Evolutionary conservation across 176 grass and related monocot genomes (phyloP), one percentile per base, ranked within the genome.

Genomic region (Oryza australiensis): DNA sequence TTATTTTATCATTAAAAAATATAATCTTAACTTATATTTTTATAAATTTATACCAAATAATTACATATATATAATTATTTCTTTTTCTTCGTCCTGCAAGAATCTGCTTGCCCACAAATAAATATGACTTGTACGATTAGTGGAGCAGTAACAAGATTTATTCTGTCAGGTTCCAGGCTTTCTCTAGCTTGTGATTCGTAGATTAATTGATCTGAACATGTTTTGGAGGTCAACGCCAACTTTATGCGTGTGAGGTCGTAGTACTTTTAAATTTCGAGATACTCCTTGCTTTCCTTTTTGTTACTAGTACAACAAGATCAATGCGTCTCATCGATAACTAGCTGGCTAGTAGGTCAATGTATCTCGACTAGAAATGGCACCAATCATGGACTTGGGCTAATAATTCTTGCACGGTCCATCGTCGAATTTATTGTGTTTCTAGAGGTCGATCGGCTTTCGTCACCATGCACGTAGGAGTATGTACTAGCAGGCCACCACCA

Each of bases 401-500:
- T 20, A 28, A 62, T 34, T 48, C 26, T 24, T 74, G 77, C 33
- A 59, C 33, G 48, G 43, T 62, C 71, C 68, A 60, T 60, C n/a
- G 55, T 13, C 22, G 35, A 66, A 81, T 86, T 86, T 81, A 62
- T 69, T 81, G 64, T 0, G 27, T 23, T 35, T 45, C 27, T 27
- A 35, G 49, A 60, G 22, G 13, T 1, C 20, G 23, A 26, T 34
- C 80, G 68, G 62, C 69, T 55, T 55, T 55, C 51, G 20, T 55
- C 51, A n/a, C 51, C 51, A 55, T n/a, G 51, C 51, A 55, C 51
- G 5, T n/a, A n/a, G n/a, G n/a, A n/a, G n/a, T n/a, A n/a, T n/a
- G n/a, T 53, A 53, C 15, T 1, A 7, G 15, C 49, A 46, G 3
- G 43, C 43, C 12, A 12, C 12, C 43, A 15, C 13, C 43, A 46